Percentiles rank a stretch among this genome's conserved stretches.
phyloP scores from a whole-genome alignment of 2,329 filamentous ascomycete genomes.

The Pyrenophora seminiperda region DNA sequence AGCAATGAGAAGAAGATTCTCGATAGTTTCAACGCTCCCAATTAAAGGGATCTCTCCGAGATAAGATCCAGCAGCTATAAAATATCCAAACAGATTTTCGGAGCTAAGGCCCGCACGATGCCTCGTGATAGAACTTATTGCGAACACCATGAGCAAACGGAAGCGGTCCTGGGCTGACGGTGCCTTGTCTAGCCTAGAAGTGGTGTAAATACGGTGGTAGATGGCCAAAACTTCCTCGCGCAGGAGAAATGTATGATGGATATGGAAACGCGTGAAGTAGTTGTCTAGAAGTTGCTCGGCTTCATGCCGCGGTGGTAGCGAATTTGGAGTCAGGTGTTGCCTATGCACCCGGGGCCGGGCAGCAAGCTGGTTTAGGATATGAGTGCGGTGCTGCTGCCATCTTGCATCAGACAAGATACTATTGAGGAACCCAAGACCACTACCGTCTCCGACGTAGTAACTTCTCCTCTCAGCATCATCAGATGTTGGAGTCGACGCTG shows the following conservation, averaged over 20 bases:
- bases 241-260: not conserved
- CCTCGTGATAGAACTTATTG: not conserved
- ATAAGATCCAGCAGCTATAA: constrained; percentile 45
- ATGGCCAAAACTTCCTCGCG: not conserved
- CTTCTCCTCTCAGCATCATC: too few relatives aligned
- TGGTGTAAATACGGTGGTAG: not conserved
- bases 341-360: constrained; percentile 12
- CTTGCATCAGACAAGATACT: constrained; percentile 20
- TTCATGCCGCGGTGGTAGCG: not conserved
- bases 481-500: too few relatives aligned
- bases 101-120: constrained; percentile 38
- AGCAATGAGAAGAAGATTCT: constrained; percentile 50
- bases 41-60: constrained; percentile 40
- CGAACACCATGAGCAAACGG: not conserved
- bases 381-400: constrained; percentile 19
- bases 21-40: constrained; percentile 44
- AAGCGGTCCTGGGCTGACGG: not conserved
- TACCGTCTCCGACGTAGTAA: constrained; percentile 24
- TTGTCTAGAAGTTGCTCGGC: not conserved
- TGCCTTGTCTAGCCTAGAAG: not conserved
- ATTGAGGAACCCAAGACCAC: constrained; percentile 22
- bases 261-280: not conserved
- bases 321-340: constrained; percentile 6
- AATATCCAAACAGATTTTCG: constrained; percentile 52
- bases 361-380: constrained; percentile 19